Evolutionary conservation across 2,329 filamentous ascomycete genomes (phyloP), one percentile per base, ranked within the genome.

Genomic region (Alternaria incomplexa): DNA sequence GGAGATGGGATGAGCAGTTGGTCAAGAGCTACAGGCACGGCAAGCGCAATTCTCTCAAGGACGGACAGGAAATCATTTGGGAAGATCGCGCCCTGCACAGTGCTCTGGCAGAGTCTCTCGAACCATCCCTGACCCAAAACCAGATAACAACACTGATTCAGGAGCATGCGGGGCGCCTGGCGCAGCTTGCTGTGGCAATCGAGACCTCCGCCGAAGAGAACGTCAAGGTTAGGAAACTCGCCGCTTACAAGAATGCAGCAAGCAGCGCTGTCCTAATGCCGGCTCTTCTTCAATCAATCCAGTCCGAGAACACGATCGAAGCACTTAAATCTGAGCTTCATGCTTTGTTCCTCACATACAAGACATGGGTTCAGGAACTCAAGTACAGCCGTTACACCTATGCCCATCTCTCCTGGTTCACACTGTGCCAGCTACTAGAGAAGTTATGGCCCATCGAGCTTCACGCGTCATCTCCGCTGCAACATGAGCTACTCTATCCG

Each of bases 1-100:
- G 62, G n/a, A 66, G 67, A 55, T 81, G 78, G 78, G 73, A 79
- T 51, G 58, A 66, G 9, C 77, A 81, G 47, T 69, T 81, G 0
- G 64, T 66, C 28, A 67, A 63, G 26, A 69, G 62, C 52, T 62
- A 67, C 46, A 63, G 62, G 26, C 47, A 64, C 28, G 56, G 66
- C 25, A 64, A 62, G 7, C 73, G 71, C n/a, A 67, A 68, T 26
- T 54, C 64, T 17, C 60, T 73, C 50, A 61, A 67, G 61, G 64
- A 69, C 23, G 56, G 65, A 26, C 63, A 54, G 23, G 48, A 63
- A 10, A 58, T 70, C 13, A 68, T 80, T 12, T 80, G 79, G 79
- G 70, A 77, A 65, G 71, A 76, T 23, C 65, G 66, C 6, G 60
- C 63, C 3, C 52, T 80, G 12, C 57, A 57, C 30, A 58, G 55